Conservation (phyloP, 345 rosid species). For the Heritiera littoralis region DNA sequence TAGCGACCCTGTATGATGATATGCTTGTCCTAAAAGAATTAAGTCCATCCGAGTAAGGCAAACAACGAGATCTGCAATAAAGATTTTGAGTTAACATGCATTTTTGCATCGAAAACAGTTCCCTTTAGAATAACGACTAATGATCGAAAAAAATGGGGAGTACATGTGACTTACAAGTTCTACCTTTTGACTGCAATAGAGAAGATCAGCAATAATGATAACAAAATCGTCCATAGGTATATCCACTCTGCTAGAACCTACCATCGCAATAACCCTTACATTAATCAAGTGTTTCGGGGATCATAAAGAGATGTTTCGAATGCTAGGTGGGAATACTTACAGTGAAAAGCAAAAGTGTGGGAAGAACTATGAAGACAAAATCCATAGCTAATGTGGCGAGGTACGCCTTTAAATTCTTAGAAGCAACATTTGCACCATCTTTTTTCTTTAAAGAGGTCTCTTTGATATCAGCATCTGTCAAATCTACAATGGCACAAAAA, state of each 20-base stretch:
- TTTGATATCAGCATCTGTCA: conserved; percentile 28
- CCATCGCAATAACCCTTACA: not conserved
- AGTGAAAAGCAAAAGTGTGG: conserved; percentile 64
- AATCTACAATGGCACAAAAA: not conserved
- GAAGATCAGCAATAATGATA: conserved; percentile 37
- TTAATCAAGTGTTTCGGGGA: not conserved
- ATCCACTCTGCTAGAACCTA: conserved; percentile 84
- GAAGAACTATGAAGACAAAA: conserved; percentile 60
- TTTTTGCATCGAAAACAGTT: not conserved
- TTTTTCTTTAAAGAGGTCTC: conserved; percentile 43
- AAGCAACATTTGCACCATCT: not conserved
- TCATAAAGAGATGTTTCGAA: not conserved
- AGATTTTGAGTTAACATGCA: conserved; percentile 13
- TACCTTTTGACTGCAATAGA: conserved; percentile 66
- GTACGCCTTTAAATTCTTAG: conserved; percentile 48
- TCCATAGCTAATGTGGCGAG: conserved; percentile 50
- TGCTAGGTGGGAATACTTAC: conserved; percentile 43
- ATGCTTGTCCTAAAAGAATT: conserved; percentile 50
- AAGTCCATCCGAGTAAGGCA: conserved; percentile 38
- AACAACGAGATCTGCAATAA: conserved; percentile 41
- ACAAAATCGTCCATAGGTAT: conserved; percentile 40
- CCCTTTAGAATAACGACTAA: not conserved
- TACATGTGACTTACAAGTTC: conserved; percentile 46
- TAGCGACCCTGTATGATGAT: conserved; percentile 64
- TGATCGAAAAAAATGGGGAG: not conserved